Evolutionary conservation across 306 rosid genomes (phyloP).

Genomic region (Dalbergia cultrata): DNA sequence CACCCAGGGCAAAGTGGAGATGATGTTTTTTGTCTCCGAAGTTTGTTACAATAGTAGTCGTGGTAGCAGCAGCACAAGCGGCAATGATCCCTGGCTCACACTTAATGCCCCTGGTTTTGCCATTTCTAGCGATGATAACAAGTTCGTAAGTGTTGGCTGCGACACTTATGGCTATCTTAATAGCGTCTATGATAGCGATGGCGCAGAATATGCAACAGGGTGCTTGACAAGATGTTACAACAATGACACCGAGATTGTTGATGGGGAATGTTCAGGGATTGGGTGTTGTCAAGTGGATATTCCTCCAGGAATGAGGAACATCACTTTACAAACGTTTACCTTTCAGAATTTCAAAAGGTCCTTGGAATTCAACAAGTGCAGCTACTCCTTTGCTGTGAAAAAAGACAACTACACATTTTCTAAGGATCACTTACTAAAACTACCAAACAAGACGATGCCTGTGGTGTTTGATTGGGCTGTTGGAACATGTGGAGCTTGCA

Average conservation of each 20-base stretch:
- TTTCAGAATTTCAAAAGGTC: neutral
- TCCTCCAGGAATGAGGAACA: slow-evolving; percentile 5
- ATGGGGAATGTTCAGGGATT: too few species aligned
- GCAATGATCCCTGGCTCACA: neutral
- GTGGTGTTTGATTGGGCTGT: too few species aligned
- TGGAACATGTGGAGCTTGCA: too few species aligned
- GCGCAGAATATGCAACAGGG: too few species aligned
- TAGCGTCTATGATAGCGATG: too few species aligned
- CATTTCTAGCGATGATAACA: too few species aligned
- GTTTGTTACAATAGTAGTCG: neutral
- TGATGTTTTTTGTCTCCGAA: neutral
- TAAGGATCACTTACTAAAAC: neutral
- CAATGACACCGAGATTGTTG: too few species aligned
- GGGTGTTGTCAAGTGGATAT: slow-evolving; percentile 37
- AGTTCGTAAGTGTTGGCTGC: too few species aligned
- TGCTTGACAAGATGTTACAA: too few species aligned
- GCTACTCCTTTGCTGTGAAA: slow-evolving; percentile 39
- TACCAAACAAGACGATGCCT: neutral
- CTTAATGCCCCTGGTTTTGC: neutral
- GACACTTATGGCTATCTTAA: too few species aligned
- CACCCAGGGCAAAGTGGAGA: neutral
- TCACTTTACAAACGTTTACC: neutral
- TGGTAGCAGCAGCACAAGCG: neutral
- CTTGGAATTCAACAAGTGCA: neutral
- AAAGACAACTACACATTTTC: slow-evolving; percentile 33